Evolutionary conservation across 1,284 basidiomycete genomes (phyloP).

Genomic region (Exsudoporus floridanus): DNA sequence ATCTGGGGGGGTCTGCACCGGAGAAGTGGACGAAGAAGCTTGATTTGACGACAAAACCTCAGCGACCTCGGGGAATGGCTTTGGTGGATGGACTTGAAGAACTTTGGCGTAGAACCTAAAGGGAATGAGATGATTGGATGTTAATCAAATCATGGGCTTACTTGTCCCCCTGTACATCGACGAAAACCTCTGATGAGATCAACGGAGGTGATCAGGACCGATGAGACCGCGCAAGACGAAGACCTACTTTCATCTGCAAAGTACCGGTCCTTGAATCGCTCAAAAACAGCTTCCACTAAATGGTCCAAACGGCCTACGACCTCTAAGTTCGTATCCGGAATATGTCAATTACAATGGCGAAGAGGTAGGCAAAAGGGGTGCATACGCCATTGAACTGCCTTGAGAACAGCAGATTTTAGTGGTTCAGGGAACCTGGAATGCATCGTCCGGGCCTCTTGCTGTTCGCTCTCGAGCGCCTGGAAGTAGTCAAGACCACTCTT

Average conservation of each 20-base stretch:
- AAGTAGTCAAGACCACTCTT: constrained; percentile 94
- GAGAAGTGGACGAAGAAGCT: constrained; percentile 35
- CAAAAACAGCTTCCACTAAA: constrained; percentile 90
- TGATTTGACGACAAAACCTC: constrained; percentile 37
- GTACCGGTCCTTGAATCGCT: constrained; percentile 94
- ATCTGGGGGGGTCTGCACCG: constrained; percentile 31
- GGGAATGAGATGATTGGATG: constrained; percentile 26
- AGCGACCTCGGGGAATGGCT: constrained; percentile 46
- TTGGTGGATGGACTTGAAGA: constrained; percentile 73
- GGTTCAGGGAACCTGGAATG: constrained; percentile 90
- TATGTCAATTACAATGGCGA: constrained; percentile 16
- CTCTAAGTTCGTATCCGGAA: constrained; percentile 52
- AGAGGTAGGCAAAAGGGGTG: constrained; percentile 34
- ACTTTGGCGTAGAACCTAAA: constrained; percentile 76
- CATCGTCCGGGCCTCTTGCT: constrained; percentile 82
- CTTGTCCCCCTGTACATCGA: constrained; percentile 83
- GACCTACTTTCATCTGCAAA: constrained; percentile 85
- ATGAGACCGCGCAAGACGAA: constrained; percentile 4
- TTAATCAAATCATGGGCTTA: constrained; percentile 40
- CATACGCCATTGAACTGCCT: constrained; percentile 94
- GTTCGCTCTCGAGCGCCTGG: constrained; percentile 89
- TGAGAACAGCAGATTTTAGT: constrained; percentile 88
- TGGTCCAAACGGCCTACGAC: constrained; percentile 94
- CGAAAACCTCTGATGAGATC: constrained; percentile 63
- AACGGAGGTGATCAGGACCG: constrained; percentile 28